These are phyloP conservation scores for Aspergillus tubingensis DNA, from an alignment of 2,329 filamentous ascomycete genomes.

Conservation along the genomic window DNA sequence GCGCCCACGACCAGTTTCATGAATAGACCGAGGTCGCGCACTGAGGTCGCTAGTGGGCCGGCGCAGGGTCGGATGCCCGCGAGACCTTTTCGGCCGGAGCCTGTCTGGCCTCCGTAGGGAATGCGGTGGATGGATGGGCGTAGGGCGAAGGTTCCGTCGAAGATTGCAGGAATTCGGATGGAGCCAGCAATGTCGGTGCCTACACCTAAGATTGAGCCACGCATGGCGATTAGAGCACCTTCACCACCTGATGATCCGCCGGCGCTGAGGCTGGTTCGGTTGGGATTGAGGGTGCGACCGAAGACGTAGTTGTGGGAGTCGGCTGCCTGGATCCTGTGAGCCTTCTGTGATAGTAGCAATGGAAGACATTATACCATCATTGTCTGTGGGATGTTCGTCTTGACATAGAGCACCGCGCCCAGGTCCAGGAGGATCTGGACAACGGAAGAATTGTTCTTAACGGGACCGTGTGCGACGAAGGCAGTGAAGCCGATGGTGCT, in stretches of 20 bases:
- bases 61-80: constrained; percentile 23
- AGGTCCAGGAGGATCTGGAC: constrained; percentile 58
- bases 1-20: constrained; percentile 10
- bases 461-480: constrained; percentile 60
- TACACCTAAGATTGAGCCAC: constrained; percentile 60
- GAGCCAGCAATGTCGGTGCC: constrained; percentile 60
- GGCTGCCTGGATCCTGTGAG: constrained; percentile 38
- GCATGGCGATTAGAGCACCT: constrained; percentile 59
- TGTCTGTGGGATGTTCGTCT: constrained; percentile 67
- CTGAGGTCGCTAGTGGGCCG: constrained; percentile 23
- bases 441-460: constrained; percentile 53
- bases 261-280: constrained; percentile 58
- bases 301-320: constrained; percentile 58
- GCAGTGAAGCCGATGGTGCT: constrained; percentile 60
- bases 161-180: constrained; percentile 50
- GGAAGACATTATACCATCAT: constrained; percentile 16
- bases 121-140: constrained; percentile 50
- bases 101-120: constrained; percentile 48
- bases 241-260: constrained; percentile 70
- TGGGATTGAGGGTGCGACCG: constrained; percentile 63
- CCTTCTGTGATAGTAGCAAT: rapidly evolving
- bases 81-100: constrained; percentile 14
- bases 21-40: constrained; percentile 20
- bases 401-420: constrained; percentile 67
- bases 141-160: constrained; percentile 51